Evolutionary conservation across 2,329 filamentous ascomycete species (phyloP).

Genomic region (Diatrype stigma): DNA sequence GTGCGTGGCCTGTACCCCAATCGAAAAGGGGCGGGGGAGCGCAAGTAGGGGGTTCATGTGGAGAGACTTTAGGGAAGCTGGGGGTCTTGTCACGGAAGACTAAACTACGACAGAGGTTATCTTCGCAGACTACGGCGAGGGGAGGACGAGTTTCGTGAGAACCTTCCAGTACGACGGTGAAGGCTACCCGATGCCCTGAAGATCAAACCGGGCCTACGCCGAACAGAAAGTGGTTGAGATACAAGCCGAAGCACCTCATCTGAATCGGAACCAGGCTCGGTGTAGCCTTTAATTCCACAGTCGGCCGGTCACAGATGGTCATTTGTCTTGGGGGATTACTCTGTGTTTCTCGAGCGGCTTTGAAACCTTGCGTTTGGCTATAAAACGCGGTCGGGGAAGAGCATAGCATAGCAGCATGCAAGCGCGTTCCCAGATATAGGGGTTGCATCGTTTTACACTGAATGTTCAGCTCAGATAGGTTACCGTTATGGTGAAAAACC

Average conservation of each 20-base stretch:
- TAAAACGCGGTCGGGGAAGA: no score
- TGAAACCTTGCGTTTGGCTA: no score
- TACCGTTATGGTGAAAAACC: no score
- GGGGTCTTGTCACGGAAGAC: conserved; percentile 2
- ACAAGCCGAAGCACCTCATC: not conserved
- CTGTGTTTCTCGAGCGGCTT: no score
- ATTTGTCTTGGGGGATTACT: no score
- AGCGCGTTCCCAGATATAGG: no score
- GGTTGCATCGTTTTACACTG: no score
- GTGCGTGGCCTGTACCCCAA: conserved; percentile 5
- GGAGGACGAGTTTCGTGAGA: conserved; percentile 1
- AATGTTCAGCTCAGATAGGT: no score
- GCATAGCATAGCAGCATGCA: no score
- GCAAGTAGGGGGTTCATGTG: conserved; percentile 8
- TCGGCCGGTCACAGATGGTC: no score
- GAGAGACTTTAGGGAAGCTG: conserved; percentile 4
- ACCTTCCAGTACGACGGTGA: conserved; percentile 1
- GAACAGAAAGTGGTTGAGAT: conserved; percentile 6
- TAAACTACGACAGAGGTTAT: conserved; percentile 1
- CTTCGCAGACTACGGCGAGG: conserved; percentile 5
- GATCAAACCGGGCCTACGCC: conserved; percentile 3
- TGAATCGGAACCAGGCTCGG: no score
- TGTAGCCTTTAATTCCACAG: no score
- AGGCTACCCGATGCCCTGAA: conserved; percentile 1
- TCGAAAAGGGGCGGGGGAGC: conserved; percentile 1